Evolutionary conservation across 305 asterid species (phyloP).

Genomic region (Fraxinus floribunda): DNA sequence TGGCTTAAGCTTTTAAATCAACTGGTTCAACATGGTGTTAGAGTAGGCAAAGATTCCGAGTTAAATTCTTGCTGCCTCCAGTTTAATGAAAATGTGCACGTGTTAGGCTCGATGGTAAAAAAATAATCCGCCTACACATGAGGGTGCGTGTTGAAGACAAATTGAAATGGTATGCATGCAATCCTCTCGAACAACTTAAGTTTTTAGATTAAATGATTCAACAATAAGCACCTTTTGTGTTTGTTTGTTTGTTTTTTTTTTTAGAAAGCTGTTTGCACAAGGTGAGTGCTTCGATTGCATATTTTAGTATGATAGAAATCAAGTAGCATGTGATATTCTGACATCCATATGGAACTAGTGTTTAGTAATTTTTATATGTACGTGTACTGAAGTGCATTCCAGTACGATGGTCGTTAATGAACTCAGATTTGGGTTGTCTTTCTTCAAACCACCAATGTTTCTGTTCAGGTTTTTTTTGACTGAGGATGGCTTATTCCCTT

Average conservation of each 20-base stretch:
- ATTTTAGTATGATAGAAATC: neutral
- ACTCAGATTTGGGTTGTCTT: neutral
- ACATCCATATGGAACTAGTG: neutral
- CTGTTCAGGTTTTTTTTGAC: neutral
- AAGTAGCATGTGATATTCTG: neutral
- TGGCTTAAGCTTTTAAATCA: neutral
- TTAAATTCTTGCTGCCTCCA: neutral
- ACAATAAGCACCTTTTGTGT: neutral
- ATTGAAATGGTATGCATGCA: neutral
- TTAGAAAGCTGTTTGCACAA: neutral
- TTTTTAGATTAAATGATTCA: neutral
- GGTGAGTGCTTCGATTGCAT: neutral
- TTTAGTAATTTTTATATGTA: neutral
- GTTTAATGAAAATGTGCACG: neutral
- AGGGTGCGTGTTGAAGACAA: neutral
- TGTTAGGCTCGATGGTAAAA: neutral
- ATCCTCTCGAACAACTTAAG: neutral
- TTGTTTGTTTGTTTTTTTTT: neutral
- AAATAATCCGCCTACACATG: neutral
- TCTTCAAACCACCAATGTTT: neutral
- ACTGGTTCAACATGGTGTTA: neutral
- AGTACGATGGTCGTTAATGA: neutral
- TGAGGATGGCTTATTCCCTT: slow-evolving; percentile 10
- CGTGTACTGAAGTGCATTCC: neutral
- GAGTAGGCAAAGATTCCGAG: neutral